A percentile compares a stretch with the other conserved stretches of the same genome.
These are phyloP conservation scores for Albugo laibachii DNA, from an alignment of 352 stramenopile genomes.

Conservation along the genomic window DNA sequence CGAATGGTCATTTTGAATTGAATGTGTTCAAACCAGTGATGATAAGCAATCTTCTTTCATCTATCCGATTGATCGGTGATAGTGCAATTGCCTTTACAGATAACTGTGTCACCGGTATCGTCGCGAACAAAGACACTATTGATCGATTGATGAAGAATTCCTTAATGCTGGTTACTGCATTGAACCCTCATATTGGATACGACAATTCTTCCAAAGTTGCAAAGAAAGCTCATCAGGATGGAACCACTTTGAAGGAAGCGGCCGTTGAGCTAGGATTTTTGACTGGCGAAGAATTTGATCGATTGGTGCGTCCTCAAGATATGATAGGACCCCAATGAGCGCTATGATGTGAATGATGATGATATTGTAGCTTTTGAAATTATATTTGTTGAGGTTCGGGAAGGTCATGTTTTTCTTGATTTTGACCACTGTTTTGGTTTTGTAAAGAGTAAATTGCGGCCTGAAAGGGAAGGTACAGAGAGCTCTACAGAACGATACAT, in stretches of 20 bases:
- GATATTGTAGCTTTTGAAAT: background rate
- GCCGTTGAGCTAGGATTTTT: conserved; percentile 80
- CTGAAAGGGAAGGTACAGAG: conserved; percentile 31
- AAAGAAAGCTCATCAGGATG: conserved; percentile 90
- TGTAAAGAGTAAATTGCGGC: conserved; percentile 36
- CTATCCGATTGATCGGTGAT: conserved; percentile 78
- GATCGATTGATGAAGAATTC: conserved; percentile 86
- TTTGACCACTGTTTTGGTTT: background rate
- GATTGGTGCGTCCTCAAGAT: conserved; percentile 86
- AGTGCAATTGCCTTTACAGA: conserved; percentile 76
- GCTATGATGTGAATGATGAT: conserved; percentile 1
- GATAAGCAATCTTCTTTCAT: conserved; percentile 73
- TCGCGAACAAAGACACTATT: conserved; percentile 81
- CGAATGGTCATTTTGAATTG: conserved; percentile 93
- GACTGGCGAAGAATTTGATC: conserved; percentile 88
- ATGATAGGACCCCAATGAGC: conserved; percentile 84
- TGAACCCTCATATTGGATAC: conserved; percentile 96
- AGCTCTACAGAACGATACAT: conserved; percentile 13
- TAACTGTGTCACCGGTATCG: conserved; percentile 85
- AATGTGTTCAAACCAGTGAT: conserved; percentile 98
- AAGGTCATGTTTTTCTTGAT: too few species aligned
- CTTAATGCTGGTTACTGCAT: conserved; percentile 93
- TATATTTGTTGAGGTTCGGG: background rate
- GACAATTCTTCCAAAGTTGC: conserved; percentile 93
- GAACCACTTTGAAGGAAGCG: conserved; percentile 83